Evolutionary conservation across 2,329 filamentous ascomycete genomes (phyloP), one percentile per base, ranked within the genome.

Genomic region (Pseudogymnoascus sp.): DNA sequence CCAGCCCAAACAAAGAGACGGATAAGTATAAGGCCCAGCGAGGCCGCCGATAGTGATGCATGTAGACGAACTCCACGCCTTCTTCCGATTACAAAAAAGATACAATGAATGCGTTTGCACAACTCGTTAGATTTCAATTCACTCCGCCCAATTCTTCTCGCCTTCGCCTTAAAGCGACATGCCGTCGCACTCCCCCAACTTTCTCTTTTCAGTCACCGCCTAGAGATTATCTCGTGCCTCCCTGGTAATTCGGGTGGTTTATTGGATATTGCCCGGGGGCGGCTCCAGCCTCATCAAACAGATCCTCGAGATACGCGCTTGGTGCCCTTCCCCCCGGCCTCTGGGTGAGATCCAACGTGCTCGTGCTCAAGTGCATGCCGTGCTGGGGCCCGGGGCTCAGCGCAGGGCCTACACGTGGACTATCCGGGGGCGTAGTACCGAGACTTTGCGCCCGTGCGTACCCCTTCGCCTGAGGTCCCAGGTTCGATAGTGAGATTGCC

Each of bases 281-380:
- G 29, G 70, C 65, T 36, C 67, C 64, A 70, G 92, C 87, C 65
- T 89, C 89, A 70, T 92, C 90, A 64, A 97, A 87, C 59, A 97
- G 75, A 73, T 97, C 92, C 64, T 97, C 92, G 39, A 97, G 79
- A 72, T 92, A 96, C 15, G 91, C 90, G 73, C 90, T 96, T 0
- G 93, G 93, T 13, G 92, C 88, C 62, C 92, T 62, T 86, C 85
- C 63, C 4, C 68, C 65, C 12, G 85, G 80, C 2, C 87, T 81
- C 62, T 83, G 80, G 65, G 86, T 88, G 33, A 86, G 69, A 64
- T 82, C 83, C 65, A 92, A 71, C 4, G 85, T 87, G 72, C 87
- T 92, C 45, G 81, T 78, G 72, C 84, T 87, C 59, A 81, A 71
- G 64, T 84, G 77, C 61, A 33, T 9, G 42, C 39, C 40, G 21